phyloP scores from a whole-genome alignment of 345 rosid species.

The Geranium brycei region DNA sequence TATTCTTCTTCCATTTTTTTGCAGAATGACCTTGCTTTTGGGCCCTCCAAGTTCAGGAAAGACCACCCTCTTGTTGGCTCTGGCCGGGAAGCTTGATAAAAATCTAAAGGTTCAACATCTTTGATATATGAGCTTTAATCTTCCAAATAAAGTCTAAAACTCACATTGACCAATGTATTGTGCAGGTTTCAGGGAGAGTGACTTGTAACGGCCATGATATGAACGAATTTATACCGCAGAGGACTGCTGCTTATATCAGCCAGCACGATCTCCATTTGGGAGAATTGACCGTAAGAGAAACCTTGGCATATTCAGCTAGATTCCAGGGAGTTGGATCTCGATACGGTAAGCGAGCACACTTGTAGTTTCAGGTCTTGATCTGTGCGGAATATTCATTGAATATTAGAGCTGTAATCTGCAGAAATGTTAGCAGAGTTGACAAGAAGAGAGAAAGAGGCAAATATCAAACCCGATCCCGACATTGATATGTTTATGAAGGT shows the following conservation, averaged over 20 bases:
- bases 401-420: constrained; percentile 6
- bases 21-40: constrained; percentile 63
- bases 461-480: constrained; percentile 72
- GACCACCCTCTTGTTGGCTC: constrained; percentile 62
- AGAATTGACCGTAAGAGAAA: constrained; percentile 63
- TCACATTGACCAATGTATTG: too few species aligned
- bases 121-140: neutral
- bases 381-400: too few species aligned
- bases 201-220: constrained; percentile 45
- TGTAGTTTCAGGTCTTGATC: too few species aligned
- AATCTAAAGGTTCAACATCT: constrained; percentile 32
- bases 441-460: constrained; percentile 69
- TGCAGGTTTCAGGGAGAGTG: constrained; percentile 25
- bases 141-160: too few species aligned
- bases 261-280: constrained; percentile 54
- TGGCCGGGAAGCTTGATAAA: constrained; percentile 64
- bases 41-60: constrained; percentile 89
- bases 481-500: constrained; percentile 52
- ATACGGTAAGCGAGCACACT: constrained; percentile 4
- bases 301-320: constrained; percentile 25
- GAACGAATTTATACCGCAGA: constrained; percentile 55
- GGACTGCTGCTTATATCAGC: constrained; percentile 55
- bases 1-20: neutral
- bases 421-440: constrained; percentile 58
- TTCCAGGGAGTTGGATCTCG: constrained; percentile 12